Conservation (phyloP, 2,329 filamentous ascomycete species). For the Phyllosticta citrichinensis region DNA sequence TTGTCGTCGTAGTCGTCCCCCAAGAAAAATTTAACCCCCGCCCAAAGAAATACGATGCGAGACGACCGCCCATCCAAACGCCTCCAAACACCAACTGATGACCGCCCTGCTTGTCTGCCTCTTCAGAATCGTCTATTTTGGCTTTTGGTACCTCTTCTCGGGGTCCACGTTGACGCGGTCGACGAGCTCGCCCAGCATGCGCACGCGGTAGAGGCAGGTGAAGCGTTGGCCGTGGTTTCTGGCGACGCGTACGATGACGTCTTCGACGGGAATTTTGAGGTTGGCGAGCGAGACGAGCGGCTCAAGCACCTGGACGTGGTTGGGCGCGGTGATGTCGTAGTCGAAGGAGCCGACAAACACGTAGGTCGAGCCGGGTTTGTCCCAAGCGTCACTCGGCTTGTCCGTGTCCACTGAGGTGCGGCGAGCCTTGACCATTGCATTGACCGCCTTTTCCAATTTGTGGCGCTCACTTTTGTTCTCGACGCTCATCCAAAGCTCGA, state of each 20-base stretch:
- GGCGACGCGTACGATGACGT: conserved; percentile 30
- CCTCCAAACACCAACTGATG: no score
- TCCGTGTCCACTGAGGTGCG: conserved; percentile 3
- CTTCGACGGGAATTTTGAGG: conserved; percentile 20
- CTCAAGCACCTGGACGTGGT: conserved; percentile 33
- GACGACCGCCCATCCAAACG: no score
- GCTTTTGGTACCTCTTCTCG: neutral
- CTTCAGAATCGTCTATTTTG: no score
- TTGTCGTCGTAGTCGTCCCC: no score
- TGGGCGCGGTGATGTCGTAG: conserved; percentile 32
- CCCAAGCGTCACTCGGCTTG: conserved; percentile 7
- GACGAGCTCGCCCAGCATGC: conserved; percentile 29
- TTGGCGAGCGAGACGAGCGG: conserved; percentile 19
- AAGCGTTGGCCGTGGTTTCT: conserved; percentile 35
- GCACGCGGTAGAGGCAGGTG: conserved; percentile 38
- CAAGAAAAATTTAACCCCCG: no score
- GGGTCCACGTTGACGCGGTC: neutral
- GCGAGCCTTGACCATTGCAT: neutral
- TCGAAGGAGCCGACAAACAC: conserved; percentile 31
- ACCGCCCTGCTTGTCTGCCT: no score
- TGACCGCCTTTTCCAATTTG: neutral
- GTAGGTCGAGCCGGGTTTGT: conserved; percentile 16
- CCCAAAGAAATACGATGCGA: no score
- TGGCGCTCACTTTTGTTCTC: conserved; percentile 9
- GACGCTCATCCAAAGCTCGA: conserved; percentile 37